phyloP scores from a whole-genome alignment of 306 rosid genomes.

The Boehmeria nivea region DNA sequence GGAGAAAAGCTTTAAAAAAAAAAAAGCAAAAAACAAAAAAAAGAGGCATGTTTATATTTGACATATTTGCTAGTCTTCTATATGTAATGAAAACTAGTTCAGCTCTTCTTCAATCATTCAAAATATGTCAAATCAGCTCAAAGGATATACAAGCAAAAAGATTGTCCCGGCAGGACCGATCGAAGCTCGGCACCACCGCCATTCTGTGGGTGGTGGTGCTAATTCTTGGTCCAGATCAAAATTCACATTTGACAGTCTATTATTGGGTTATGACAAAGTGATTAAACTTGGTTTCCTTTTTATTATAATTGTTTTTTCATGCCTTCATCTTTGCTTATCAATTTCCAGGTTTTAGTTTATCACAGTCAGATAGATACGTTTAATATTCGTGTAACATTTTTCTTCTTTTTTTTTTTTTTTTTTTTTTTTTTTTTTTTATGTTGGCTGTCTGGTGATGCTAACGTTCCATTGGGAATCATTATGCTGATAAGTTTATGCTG shows the following conservation, averaged over 20 bases:
- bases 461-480: too few species aligned
- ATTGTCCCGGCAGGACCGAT: conserved; percentile 15
- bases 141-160: conserved; percentile 11
- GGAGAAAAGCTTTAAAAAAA: not conserved
- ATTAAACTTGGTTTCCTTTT: not conserved
- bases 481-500: too few species aligned
- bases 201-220: conserved; percentile 7
- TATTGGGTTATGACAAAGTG: too few species aligned
- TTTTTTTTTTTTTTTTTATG: not conserved
- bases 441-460: too few species aligned
- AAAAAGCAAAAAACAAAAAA: conserved; percentile 16
- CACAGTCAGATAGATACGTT: not conserved
- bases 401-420: not conserved
- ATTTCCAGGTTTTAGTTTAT: not conserved
- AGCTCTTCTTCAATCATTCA: conserved; percentile 17
- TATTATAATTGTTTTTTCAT: conserved; percentile 7
- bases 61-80: conserved; percentile 27
- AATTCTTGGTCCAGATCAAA: conserved; percentile 7
- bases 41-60: conserved; percentile 54
- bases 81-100: conserved; percentile 38
- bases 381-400: too few species aligned
- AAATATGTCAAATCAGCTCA: conserved; percentile 26
- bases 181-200: conserved; percentile 8
- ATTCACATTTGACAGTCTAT: too few species aligned
- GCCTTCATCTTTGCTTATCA: conserved; percentile 21